These are phyloP conservation scores for Fusarium devonianum DNA, from an alignment of 2,329 filamentous ascomycete genomes.

Conservation along the genomic window DNA sequence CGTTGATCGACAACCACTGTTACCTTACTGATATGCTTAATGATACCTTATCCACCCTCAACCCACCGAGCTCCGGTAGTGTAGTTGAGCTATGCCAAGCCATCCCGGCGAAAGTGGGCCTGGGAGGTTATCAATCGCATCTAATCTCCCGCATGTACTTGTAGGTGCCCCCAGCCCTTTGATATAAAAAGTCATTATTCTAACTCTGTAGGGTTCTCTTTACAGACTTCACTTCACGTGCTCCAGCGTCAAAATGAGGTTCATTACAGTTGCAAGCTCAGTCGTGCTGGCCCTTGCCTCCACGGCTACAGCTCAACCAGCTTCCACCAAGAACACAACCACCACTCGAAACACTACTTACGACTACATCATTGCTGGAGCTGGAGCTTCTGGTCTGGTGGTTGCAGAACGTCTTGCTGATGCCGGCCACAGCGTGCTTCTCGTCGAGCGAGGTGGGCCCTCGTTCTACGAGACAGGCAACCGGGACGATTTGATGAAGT, in stretches of 20 bases:
- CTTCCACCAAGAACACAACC: neutral
- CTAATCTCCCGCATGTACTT: slow-evolving; percentile 26
- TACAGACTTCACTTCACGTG: neutral
- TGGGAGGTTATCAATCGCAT: slow-evolving; percentile 35
- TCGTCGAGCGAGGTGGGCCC: slow-evolving; percentile 65
- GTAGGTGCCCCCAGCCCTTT: neutral
- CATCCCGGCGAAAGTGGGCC: slow-evolving; percentile 8
- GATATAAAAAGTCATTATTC: neutral
- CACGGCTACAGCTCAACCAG: slow-evolving; percentile 11
- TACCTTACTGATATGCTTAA: neutral
- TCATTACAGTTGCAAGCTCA: slow-evolving; percentile 12
- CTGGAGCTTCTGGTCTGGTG: slow-evolving; percentile 35
- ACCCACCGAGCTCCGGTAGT: slow-evolving; percentile 23
- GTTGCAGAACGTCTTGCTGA: slow-evolving; percentile 58
- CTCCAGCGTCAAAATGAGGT: slow-evolving; percentile 18
- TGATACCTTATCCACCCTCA: slow-evolving; percentile 21
- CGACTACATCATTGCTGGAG: slow-evolving; percentile 36
- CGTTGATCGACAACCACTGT: slow-evolving; percentile 19
- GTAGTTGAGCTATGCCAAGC: slow-evolving; percentile 12
- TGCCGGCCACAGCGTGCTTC: slow-evolving; percentile 67
- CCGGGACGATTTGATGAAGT: slow-evolving; percentile 61
- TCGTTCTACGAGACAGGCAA: slow-evolving; percentile 71
- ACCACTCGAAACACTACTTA: slow-evolving; percentile 25
- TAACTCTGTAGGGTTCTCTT: neutral
- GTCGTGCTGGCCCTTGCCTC: slow-evolving; percentile 22